A percentile compares a stretch with the other conserved stretches of the same genome.
phyloP scores from a whole-genome alignment of 768 basidiomycete species.

The Kondoa subrosea region DNA sequence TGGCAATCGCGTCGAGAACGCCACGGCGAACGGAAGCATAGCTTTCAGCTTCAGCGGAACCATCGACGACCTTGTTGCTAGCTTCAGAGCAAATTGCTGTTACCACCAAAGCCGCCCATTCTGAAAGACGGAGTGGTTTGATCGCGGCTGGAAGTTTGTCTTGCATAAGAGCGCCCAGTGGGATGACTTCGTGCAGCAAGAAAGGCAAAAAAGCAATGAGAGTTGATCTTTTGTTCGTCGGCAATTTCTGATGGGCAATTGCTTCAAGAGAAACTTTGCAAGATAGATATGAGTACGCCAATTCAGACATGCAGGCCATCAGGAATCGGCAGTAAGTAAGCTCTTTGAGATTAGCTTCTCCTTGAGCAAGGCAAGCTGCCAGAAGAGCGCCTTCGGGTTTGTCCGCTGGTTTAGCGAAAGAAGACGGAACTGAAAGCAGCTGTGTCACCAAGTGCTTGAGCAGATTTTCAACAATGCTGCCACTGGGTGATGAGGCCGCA shows the following conservation, averaged over 20 bases:
- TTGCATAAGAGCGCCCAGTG: slow-evolving; percentile 47
- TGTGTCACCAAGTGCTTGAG: background rate
- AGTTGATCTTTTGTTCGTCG: slow-evolving; percentile 38
- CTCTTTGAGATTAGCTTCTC: background rate
- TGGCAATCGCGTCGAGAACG: slow-evolving; percentile 72
- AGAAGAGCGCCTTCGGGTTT: slow-evolving; percentile 12
- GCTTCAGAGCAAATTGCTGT: slow-evolving; percentile 79
- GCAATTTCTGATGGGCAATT: slow-evolving; percentile 39
- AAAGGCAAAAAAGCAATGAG: slow-evolving; percentile 56
- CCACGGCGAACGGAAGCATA: slow-evolving; percentile 79
- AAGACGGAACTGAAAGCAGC: background rate
- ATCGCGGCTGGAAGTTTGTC: slow-evolving; percentile 32
- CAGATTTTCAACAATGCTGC: background rate
- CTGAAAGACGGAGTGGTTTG: slow-evolving; percentile 30
- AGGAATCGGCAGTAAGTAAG: slow-evolving; percentile 40
- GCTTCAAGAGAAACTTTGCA: slow-evolving; percentile 66
- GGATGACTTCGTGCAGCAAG: slow-evolving; percentile 64
- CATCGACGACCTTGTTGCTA: slow-evolving; percentile 45
- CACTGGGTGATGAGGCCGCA: background rate
- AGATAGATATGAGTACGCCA: slow-evolving; percentile 77
- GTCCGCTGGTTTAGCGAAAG: background rate
- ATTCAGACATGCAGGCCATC: slow-evolving; percentile 80
- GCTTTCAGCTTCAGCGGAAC: slow-evolving; percentile 19
- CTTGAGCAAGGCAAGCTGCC: background rate
- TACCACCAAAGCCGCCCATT: slow-evolving; percentile 49